Base-by-base conservation (phyloP, 306 rosid genomes). In the Lathyrus tuberosus region DNA sequence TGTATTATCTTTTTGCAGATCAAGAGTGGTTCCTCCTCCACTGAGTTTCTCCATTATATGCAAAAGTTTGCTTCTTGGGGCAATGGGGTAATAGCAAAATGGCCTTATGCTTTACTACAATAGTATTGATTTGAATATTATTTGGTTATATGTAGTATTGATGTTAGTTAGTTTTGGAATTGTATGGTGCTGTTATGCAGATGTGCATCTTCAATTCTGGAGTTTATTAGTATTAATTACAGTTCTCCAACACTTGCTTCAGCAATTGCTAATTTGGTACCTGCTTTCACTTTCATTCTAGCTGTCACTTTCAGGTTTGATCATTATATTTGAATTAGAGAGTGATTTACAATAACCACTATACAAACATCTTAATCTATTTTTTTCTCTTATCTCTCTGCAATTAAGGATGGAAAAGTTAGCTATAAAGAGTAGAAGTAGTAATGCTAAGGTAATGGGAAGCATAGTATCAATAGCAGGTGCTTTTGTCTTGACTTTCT, bases 401-500 rank as follows among this genome's bases (percentile, higher is more conserved):
- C 11, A 48, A 40, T 69, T 35, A 69, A 92, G 98, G 89, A 82
- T 92, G 98, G 98, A 92, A 74, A 88, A 73, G 72, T 70, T 87
- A 33, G 86, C 78, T 18, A 30, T 68, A 64, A 83, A 73, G 69
- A 84, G 94, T 35, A 84, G 44, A 70, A 90, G 92, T 74, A 86
- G 90, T 52, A 92, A 76, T 62, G 98, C 98, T 4, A 93, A 93
- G 76, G 75, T 93, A 43, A 4, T 83, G 58, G 98, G 98, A 70
- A 88, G 96, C 53, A 49, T 87, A 71, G 78, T 90, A 63, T 93
- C 98, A 68, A 86, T 93, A 81, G 46, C 80, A 61, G 97, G 96
- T 49, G 94, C 97, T 82, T 90, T 90, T 82, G 95, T 86, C 12
- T 86, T 87, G 31, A 86, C 97, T 16, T 84, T 93, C 20, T 93